Evolutionary conservation across 2,329 filamentous ascomycete species (phyloP), one percentile per base, ranked within the genome.

Genomic region (Aureobasidium sp.): DNA sequence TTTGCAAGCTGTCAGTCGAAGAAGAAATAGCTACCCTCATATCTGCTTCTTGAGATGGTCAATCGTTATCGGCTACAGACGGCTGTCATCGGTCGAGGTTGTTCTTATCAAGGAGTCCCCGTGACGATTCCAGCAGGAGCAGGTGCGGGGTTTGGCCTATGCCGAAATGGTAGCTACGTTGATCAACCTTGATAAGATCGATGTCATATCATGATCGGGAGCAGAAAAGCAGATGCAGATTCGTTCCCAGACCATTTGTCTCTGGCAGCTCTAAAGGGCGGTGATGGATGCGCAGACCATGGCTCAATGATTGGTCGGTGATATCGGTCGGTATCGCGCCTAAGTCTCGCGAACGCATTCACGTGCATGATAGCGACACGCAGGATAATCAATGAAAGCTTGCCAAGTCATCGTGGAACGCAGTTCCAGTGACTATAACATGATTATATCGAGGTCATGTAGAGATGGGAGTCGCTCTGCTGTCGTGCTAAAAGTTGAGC

Each of bases 131-230:
- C 5, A 26, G 43, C 20, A 59, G 43, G 32, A 10, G 20, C 5
- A 47, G 55, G 55, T 59, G 55, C 55, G 55, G 55, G 55, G 55
- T 57, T 59, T 59, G 55, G 32, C 55, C 55, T 59, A 37, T 20
- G 55, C 55, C 43, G 55, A 41, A 29, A 24, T 27, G 32, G 8
- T 41, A 29, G 26, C 15, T n/a, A 32, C 26, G 15, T 10, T 6
- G n/a, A 36, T 34, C 26, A 46, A 57, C 41, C 39, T 46, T 46
- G 29, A 57, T 46, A 34, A 57, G 41, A 34, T 32, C 27, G 13
- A n/a, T 26, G 32, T 17, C 27, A 32, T 5, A 20, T 29, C 8
- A 13, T 15, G 5, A 15, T 17, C 5, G 36, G 2, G 13, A 7
- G 13, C 15, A 29, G 20, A 41, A 12, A 4, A 24, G 12, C n/a